These are phyloP conservation scores for Salvia sclarea DNA, from an alignment of 305 asterid genomes.

Conservation along the genomic window DNA sequence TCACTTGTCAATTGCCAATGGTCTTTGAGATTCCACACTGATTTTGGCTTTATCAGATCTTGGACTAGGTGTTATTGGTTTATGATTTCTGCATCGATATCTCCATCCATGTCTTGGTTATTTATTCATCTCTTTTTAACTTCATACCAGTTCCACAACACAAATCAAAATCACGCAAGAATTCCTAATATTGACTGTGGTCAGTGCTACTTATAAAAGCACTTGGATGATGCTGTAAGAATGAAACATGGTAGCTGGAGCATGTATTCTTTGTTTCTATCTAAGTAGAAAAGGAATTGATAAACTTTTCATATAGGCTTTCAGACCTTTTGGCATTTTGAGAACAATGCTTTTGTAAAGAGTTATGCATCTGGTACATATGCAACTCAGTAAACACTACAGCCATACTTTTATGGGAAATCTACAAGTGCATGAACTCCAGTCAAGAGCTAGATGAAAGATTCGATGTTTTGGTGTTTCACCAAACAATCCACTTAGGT, in stretches of 20 bases:
- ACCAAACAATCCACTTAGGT: neutral
- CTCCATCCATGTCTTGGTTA: constrained; percentile 7
- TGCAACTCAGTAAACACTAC: too few relatives aligned
- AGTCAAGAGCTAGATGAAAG: too few relatives aligned
- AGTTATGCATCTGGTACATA: too few relatives aligned
- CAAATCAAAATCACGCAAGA: neutral
- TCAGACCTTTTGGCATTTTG: too few relatives aligned
- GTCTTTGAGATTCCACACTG: neutral
- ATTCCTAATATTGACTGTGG: neutral
- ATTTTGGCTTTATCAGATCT: constrained; percentile 20
- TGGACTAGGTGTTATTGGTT: constrained; percentile 13
- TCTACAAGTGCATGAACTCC: too few relatives aligned
- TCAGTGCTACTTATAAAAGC: neutral
- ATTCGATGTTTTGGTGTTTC: neutral
- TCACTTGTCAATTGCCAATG: constrained; percentile 10
- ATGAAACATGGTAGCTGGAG: neutral
- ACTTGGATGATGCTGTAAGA: constrained; percentile 16
- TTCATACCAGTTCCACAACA: neutral
- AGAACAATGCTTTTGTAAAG: too few relatives aligned
- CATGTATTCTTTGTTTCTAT: neutral
- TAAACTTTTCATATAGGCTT: too few relatives aligned
- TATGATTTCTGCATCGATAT: constrained; percentile 18
- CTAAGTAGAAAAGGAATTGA: too few relatives aligned
- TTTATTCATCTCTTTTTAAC: neutral
- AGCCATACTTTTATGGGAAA: too few relatives aligned